Evolutionary conservation across 106 monocot genomes (phyloP), one percentile per base, ranked within the genome.

Genomic region (Dendrobium catenatum): DNA sequence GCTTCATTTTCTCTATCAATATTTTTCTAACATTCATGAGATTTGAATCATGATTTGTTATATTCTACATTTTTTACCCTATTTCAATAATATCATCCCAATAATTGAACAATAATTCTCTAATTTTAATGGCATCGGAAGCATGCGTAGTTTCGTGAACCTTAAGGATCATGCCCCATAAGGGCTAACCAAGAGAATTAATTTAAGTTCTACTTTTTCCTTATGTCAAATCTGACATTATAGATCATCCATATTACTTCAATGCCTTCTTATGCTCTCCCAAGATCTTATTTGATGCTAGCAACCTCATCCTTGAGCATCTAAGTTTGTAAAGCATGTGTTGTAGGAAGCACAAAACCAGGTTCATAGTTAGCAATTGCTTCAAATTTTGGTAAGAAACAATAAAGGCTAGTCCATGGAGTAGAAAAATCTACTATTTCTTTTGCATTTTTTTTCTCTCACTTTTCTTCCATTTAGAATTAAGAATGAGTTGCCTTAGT

Each of bases 41-140:
- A 49, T 83, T 83, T 15, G 77, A 41, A 4, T 44, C 66, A 70
- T 77, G 68, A 2, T 83, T 31, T 44, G 47, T 27, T 15, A 78
- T 64, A 22, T 78, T 46, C 11, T 83, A 83, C 67, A 64, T 77
- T 4, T 67, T 61, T 6, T 20, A 20, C 43, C n/a, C 59, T 77
- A 9, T 1, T 13, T 82, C 77, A 9, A 64, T 8, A n/a, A n/a
- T 22, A 0, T 24, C 9, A 22, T 64, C 9, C 24, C 22, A 64
- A 6, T 64, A 64, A 64, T 9, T 64, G 9, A 64, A 64, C 24
- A 59, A 20, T 59, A 64, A 64, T 22, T 64, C 64, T 24, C 24
- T 4, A 64, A n/a, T 26, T 64, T 64, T 64, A 11, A 64, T 64
- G 1, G 24, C 4, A 64, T 64, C 5, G 8, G 64, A 64, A 24